Evolutionary conservation across 2,329 filamentous ascomycete species (phyloP).

Genomic region (Alternaria gansuensis): DNA sequence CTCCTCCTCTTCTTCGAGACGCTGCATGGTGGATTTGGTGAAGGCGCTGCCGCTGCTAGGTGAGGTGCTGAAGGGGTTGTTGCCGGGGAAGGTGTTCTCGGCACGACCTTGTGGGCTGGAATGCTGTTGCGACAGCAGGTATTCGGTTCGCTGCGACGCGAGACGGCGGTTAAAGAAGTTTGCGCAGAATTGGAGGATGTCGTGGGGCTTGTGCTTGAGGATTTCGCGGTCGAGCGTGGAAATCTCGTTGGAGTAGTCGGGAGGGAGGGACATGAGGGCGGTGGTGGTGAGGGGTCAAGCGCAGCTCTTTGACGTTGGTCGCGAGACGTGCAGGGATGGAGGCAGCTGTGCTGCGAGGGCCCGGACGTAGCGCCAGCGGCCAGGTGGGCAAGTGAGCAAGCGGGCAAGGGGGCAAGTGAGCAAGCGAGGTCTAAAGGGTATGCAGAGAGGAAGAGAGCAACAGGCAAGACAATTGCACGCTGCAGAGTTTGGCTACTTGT

Average conservation of each 20-base stretch:
- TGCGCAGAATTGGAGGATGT: slow-evolving; percentile 75
- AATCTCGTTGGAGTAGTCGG: slow-evolving; percentile 65
- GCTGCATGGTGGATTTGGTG: slow-evolving; percentile 62
- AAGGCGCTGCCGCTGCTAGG: slow-evolving; percentile 53
- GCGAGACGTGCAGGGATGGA: slow-evolving; percentile 50
- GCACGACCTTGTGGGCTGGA: slow-evolving; percentile 60
- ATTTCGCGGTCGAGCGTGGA: slow-evolving; percentile 70
- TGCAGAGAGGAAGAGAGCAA: slow-evolving; percentile 1
- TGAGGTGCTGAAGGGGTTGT: slow-evolving; percentile 74
- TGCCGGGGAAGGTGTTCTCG: slow-evolving; percentile 77
- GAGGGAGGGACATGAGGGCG: slow-evolving; percentile 53
- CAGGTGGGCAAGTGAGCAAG: slow-evolving; percentile 16
- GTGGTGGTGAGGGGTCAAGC: slow-evolving; percentile 46
- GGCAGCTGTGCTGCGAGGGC: slow-evolving; percentile 41
- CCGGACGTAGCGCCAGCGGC: slow-evolving; percentile 40
- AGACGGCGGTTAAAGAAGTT: slow-evolving; percentile 73
- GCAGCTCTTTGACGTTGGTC: slow-evolving; percentile 52
- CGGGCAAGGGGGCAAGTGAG: slow-evolving; percentile 16
- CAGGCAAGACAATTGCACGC: slow-evolving; percentile 9
- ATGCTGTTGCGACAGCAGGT: slow-evolving; percentile 61
- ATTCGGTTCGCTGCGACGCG: slow-evolving; percentile 69
- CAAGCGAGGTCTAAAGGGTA: slow-evolving; percentile 1
- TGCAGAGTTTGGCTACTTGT: slow-evolving; percentile 6
- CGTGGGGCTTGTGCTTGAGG: slow-evolving; percentile 65
- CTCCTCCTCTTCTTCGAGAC: slow-evolving; percentile 84